Evolutionary conservation across 179 eudicot species (phyloP).

Genomic region (Corrigiola litoralis): DNA sequence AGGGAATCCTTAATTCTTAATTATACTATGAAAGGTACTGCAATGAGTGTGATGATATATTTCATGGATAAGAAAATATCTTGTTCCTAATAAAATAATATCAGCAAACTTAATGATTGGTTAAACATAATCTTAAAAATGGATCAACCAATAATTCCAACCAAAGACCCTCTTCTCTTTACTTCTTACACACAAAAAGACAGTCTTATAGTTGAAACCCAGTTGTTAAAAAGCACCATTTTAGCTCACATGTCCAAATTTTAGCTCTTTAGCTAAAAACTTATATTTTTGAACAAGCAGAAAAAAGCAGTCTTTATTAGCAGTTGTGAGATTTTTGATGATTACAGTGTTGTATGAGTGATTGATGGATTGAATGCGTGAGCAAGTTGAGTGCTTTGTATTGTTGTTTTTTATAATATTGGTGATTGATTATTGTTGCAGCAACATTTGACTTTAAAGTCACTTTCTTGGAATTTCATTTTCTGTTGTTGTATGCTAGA

Average conservation of each 20-base stretch:
- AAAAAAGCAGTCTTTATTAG: background rate
- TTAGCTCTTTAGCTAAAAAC: too few species aligned
- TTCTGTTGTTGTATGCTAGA: slow-evolving; percentile 14
- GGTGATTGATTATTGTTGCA: slow-evolving; percentile 11
- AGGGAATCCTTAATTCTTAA: too few species aligned
- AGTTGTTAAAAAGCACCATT: too few species aligned
- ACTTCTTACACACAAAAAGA: background rate
- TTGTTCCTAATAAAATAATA: background rate
- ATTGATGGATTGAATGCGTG: background rate
- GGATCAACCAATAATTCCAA: slow-evolving; percentile 10
- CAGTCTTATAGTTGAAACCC: background rate
- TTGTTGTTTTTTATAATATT: background rate
- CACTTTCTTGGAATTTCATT: background rate
- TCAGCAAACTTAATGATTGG: slow-evolving; percentile 6
- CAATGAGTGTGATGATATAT: background rate
- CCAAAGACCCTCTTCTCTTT: background rate
- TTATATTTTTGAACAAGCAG: background rate
- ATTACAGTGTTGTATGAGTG: background rate
- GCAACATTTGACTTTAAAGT: background rate
- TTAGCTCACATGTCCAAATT: too few species aligned
- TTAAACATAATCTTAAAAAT: background rate
- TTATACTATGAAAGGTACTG: background rate
- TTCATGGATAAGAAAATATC: slow-evolving; percentile 2
- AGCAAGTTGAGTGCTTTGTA: background rate
- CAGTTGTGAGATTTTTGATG: background rate